Percentiles rank a stretch among this genome's conserved stretches.
Evolutionary conservation across 176 grass and related monocot genomes (phyloP).

Genomic region (Rhynchospora pubera): DNA sequence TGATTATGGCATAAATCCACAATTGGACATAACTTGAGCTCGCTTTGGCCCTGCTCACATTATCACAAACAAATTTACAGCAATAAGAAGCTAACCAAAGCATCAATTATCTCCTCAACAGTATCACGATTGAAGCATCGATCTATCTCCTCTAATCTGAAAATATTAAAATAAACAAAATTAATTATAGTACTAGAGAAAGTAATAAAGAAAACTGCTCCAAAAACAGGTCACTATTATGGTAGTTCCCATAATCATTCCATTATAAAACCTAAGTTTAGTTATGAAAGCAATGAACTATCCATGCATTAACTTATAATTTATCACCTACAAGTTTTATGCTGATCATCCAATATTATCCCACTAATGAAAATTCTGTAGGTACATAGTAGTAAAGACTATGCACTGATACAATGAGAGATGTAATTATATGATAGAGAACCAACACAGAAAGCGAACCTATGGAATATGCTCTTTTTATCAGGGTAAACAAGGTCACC

Average conservation of each 20-base stretch:
- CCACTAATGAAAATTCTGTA: not conserved
- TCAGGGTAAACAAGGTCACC: constrained; percentile 85
- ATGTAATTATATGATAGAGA: not conserved
- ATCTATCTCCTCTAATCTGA: constrained; percentile 81
- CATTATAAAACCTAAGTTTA: not conserved
- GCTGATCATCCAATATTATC: not conserved
- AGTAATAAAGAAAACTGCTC: not conserved
- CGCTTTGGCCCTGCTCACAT: not conserved
- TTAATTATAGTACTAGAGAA: constrained; percentile 10
- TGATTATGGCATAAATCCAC: not conserved
- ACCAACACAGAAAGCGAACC: constrained; percentile 31
- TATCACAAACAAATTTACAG: constrained; percentile 2
- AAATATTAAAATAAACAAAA: constrained; percentile 25
- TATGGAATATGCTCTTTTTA: constrained; percentile 81
- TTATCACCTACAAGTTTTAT: not conserved
- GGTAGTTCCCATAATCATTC: not conserved
- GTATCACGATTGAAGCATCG: constrained; percentile 83
- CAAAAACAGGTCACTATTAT: not conserved
- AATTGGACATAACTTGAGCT: not conserved
- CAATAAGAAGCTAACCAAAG: constrained; percentile 48
- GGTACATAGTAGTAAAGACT: not conserved
- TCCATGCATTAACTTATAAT: not conserved
- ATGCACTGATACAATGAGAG: not conserved
- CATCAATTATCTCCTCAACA: constrained; percentile 84
- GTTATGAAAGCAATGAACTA: not conserved